Evolutionary conservation across 1,284 basidiomycete species (phyloP), one percentile per base, ranked within the genome.

Genomic region (Cronartium ribicola): DNA sequence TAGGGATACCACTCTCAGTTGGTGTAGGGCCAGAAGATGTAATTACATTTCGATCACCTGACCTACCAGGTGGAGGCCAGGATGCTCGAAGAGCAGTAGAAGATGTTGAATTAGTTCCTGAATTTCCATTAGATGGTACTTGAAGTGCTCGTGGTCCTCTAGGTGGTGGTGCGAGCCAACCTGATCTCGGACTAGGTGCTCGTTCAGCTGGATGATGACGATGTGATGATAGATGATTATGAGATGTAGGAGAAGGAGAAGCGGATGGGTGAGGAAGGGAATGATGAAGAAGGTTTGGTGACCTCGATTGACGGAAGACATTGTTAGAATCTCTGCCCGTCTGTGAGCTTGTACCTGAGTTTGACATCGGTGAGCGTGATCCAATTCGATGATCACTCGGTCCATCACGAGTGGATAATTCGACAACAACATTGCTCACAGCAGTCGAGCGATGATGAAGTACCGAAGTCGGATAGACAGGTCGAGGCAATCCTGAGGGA

Each of bases 21-120:
- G 60, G 37, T 6, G 39, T 51, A 39, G 67, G 43, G 17, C 22
- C 29, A 13, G 20, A 37, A 10, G 59, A 43, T 13, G 37, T 29
- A n/a, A 48, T 46, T 44, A 17, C 39, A 5, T 17, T 40, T 6
- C 22, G 20, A 10, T 51, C 20, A 37, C 4, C 17, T 5, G 37
- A 43, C 8, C 41, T 61, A n/a, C 57, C 22, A 14, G 48, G 57
- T 10, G 44, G 57, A 36, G 67, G 67, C 67, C 67, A 69, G 22
- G 55, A 44, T 41, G 67, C 59, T 36, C 67, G 67, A n/a, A 44
- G 39, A 44, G 40, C n/a, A 60, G 55, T 6, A 36, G 44, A 40
- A 44, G 57, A 10, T 4, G 43, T 37, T 44, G 39, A n/a, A 37
- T 41, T n/a, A 29, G 57, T n/a, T 36, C 44, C 43, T 13, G 20